A percentile compares a stretch with the other conserved stretches of the same genome.
phyloP scores from a whole-genome alignment of 805 yeast species.

The Isabelozyma heimii region DNA sequence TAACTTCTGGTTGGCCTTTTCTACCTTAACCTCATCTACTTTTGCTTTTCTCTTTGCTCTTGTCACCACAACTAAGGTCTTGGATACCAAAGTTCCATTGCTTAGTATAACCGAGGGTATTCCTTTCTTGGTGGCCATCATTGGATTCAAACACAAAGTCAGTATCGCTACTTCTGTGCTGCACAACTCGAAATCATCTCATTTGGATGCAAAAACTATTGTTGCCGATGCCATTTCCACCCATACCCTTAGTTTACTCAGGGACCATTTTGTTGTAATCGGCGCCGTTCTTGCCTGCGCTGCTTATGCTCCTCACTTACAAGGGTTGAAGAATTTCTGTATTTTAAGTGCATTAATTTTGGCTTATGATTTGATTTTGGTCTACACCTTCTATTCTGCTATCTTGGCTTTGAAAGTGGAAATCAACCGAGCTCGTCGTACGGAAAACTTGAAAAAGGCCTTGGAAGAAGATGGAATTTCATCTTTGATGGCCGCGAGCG shows the following conservation, averaged over 20 bases:
- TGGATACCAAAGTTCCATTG: constrained; percentile 64
- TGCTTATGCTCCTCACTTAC: constrained; percentile 61
- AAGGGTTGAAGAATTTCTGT: constrained; percentile 79
- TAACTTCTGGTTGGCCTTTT: constrained; percentile 79
- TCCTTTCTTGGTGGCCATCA: constrained; percentile 87
- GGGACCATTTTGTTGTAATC: constrained; percentile 75
- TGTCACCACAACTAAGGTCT: constrained; percentile 53
- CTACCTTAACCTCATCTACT: constrained; percentile 73
- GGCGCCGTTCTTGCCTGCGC: constrained; percentile 68
- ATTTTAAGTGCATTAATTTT: constrained; percentile 68
- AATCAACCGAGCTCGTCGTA: constrained; percentile 79
- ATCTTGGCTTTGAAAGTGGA: constrained; percentile 85
- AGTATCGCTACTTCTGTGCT: constrained; percentile 62
- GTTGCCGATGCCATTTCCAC: constrained; percentile 41
- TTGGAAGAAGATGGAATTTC: constrained; percentile 92
- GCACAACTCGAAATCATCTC: constrained; percentile 35
- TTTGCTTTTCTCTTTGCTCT: constrained; percentile 81
- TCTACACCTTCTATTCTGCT: constrained; percentile 80
- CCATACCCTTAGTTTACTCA: constrained; percentile 53
- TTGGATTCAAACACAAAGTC: constrained; percentile 88
- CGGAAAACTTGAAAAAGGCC: constrained; percentile 71
- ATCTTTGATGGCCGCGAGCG: constrained; percentile 62
- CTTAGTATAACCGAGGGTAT: constrained; percentile 83
- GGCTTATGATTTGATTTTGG: constrained; percentile 65
- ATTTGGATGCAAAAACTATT: constrained; percentile 39